A percentile compares a stretch with the other conserved stretches of the same genome.
Evolutionary conservation across 768 basidiomycete species (phyloP).

Genomic region (Candolleomyces aberdarensis): DNA sequence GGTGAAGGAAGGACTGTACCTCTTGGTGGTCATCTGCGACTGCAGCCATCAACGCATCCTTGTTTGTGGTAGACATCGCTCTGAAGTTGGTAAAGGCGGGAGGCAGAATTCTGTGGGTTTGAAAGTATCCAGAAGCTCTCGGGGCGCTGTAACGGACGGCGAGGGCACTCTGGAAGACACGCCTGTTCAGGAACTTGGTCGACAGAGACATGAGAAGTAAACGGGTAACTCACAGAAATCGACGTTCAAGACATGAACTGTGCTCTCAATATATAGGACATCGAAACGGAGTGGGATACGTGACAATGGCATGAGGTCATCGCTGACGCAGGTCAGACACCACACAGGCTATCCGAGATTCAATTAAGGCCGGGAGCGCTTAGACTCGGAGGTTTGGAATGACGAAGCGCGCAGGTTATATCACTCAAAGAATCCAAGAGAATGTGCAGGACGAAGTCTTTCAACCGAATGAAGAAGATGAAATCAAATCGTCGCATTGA

Average conservation of each 20-base stretch:
- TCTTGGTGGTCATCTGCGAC: constrained; percentile 1
- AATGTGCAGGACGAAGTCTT: no score
- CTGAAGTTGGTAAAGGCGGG: not conserved
- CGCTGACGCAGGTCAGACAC: not conserved
- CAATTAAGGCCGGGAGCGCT: no score
- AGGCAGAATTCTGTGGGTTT: not conserved
- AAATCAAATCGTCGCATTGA: no score
- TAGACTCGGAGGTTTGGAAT: no score
- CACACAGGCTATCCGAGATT: no score
- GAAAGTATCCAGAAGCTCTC: not conserved
- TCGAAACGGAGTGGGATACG: not conserved
- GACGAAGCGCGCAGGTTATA: no score
- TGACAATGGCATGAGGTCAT: not conserved
- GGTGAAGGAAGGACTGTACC: not conserved
- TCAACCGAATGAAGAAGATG: no score
- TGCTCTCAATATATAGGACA: not conserved
- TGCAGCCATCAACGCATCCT: not conserved
- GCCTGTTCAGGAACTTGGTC: not conserved
- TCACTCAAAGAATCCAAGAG: no score
- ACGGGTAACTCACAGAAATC: not conserved
- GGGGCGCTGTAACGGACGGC: not conserved
- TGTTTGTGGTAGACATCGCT: not conserved
- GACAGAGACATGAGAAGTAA: not conserved
- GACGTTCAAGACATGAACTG: not conserved
- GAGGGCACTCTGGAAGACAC: not conserved